Percentiles rank a stretch among this genome's conserved stretches.
phyloP scores from a whole-genome alignment of 352 stramenopile species.

The Lagenidium sp. region DNA sequence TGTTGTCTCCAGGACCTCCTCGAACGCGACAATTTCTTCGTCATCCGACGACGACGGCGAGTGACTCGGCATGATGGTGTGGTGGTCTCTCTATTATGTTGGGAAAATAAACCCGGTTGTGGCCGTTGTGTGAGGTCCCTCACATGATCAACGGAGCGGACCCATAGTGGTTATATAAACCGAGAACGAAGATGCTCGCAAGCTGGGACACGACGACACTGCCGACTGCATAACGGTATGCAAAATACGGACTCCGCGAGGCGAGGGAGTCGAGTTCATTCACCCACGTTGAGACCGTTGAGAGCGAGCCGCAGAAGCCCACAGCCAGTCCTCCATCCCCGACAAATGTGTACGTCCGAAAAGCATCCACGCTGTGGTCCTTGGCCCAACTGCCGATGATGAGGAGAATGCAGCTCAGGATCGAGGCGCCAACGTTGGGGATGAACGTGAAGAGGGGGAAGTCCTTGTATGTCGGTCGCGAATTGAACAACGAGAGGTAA shows the following conservation, averaged over 20 bases:
- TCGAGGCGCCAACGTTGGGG: conserved; percentile 16
- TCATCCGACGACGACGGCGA: no score
- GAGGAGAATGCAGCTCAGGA: conserved; percentile 11
- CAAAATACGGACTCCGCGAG: neutral
- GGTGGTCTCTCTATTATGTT: no score
- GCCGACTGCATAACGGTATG: conserved; percentile 9
- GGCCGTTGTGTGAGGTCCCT: neutral
- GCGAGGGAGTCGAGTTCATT: conserved; percentile 17
- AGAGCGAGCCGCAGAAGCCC: conserved; percentile 23
- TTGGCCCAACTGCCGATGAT: conserved; percentile 10
- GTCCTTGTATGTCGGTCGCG: conserved; percentile 5
- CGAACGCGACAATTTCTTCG: no score
- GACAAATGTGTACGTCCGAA: conserved; percentile 7
- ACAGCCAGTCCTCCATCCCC: conserved; percentile 10
- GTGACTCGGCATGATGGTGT: no score
- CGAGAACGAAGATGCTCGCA: conserved; percentile 8
- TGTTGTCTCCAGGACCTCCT: no score
- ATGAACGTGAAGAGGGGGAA: conserved; percentile 20
- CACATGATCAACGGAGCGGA: conserved; percentile 2
- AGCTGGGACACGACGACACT: conserved; percentile 8
- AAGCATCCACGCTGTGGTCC: neutral
- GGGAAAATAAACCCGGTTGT: no score
- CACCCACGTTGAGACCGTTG: conserved; percentile 25
- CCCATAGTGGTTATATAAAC: conserved; percentile 2
- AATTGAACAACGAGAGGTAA: conserved; percentile 18